Base-by-base conservation (phyloP, 352 stramenopile genomes). In the Pythium phragmiticola region DNA sequence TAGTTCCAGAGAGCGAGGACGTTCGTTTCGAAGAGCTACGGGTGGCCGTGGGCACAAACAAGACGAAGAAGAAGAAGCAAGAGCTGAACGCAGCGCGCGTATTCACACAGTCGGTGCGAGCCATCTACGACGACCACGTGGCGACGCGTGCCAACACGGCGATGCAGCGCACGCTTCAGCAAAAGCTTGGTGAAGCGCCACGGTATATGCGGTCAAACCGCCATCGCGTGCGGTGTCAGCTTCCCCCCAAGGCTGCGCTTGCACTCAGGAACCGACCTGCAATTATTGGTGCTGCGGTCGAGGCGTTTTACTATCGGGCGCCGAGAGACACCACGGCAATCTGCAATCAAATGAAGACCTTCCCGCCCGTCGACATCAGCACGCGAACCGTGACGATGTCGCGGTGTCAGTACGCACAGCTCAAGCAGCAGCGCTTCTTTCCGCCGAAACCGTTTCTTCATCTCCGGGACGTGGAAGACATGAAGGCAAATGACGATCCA, bases 401-500 rank as follows among this genome's bases (percentile, higher is more conserved):
- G n/a, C 78, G 83, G 54, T 87, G 81, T 23, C 90, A 90, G 75
- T 95, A 88, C 54, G 87, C 87, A 23, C 82, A 94, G 69, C 67
- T 94, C 30, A 90, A 87, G 66, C 82, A 92, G 58, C 87, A 95
- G 63, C 59, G 77, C 23, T 92, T 94, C 55, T 79, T 74, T 54
- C 66, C 83, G 7, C 87, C 84, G 0, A 87, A 87, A 42, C 54
- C 71, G 21, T 94, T 94, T 60, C 60, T 77, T 0, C 26, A 65
- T 57, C 42, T 63, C 11, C 34, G 42, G 26, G 53, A 45, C 8
- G 43, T 49, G 3, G 53, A 51, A 4, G 16, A 26, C 1, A 43
- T 61, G 21, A 42, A 19, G 23, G n/a, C 49, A 2, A 42, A 49
- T 16, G 49, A 65, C 12, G 19, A 56, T 8, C 14, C 33, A 7